Base-by-base conservation (phyloP, 345 rosid species). In the Eutrema yunnanense region DNA sequence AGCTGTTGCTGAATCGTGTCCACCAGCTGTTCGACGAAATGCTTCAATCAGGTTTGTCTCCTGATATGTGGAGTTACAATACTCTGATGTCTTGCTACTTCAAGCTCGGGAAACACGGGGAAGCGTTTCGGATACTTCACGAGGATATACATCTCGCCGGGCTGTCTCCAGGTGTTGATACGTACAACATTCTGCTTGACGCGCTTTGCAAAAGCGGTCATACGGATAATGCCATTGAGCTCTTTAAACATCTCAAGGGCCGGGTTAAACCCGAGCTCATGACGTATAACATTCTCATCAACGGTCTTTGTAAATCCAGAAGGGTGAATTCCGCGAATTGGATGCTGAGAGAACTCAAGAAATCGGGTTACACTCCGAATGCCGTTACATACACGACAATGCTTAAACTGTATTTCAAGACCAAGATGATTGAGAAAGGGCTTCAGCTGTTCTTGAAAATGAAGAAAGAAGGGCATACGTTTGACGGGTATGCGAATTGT, bases 1-100 rank as follows among this genome's bases (percentile, higher is more conserved):
- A 67, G 6, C 46, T 80, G 52, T 67, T 65, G 50, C 30, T 90
- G 26, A 29, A 56, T 13, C 65, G 67, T 36, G 73, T 84, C 11
- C 51, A 82, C 69, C 78, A 85, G 34, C 80, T 93, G 86, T 86
- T 93, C 70, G 96, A 88, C 2, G 98, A 93, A 88, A 93, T 90
- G 97, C 76, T 79, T 44, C 73, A 67, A 0, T 54, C 63, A 36
- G 87, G 87, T 27, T 62, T 93, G 49, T 34, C 60, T 58, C 93
- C 97, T 0, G 87, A 93, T 81, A 38, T 83, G 48, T 86, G 90
- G 85, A 88, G 87, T 76, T 93, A 85, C 65, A 93, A 93, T 52
- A 82, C 83, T 53, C 58, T 92, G 72, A 88, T 88, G 90, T 88
- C 85, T 77, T 84, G 88, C 60, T 77, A 85, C 69, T 87, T 90